phyloP scores from a whole-genome alignment of 1,284 basidiomycete species.

The Apiotrichum mycotoxinovorans region DNA sequence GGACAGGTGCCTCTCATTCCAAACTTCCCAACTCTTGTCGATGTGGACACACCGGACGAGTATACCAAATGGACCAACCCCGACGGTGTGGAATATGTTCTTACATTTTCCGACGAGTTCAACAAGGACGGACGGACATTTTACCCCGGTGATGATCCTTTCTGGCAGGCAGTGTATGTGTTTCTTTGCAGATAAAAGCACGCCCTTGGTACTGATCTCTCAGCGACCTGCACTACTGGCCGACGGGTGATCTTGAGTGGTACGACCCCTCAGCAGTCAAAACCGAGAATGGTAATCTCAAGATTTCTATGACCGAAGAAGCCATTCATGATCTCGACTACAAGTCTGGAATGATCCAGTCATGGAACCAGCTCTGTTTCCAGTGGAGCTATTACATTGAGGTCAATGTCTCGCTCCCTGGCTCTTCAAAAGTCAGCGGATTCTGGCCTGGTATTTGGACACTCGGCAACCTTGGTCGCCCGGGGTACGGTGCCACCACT shows the following conservation, averaged over 20 bases:
- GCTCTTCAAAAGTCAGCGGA: constrained; percentile 52
- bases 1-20: constrained; percentile 62
- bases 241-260: constrained; percentile 62
- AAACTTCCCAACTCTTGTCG: constrained; percentile 65
- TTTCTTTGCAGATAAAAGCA: too few species aligned
- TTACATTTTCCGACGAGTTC: constrained; percentile 56
- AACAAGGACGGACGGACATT: constrained; percentile 68
- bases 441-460: constrained; percentile 83
- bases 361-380: constrained; percentile 82
- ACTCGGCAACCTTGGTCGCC: constrained; percentile 84
- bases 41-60: constrained; percentile 63
- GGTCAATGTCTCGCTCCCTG: constrained; percentile 75
- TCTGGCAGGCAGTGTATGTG: constrained; percentile 47
- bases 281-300: constrained; percentile 71
- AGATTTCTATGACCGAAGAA: constrained; percentile 69
- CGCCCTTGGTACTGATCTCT: neutral
- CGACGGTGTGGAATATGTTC: constrained; percentile 47
- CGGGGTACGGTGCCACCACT: constrained; percentile 74
- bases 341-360: constrained; percentile 55
- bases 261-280: constrained; percentile 77
- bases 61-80: constrained; percentile 35
- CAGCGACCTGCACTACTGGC: constrained; percentile 70
- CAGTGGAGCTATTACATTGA: constrained; percentile 52
- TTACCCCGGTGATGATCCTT: constrained; percentile 58
- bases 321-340: constrained; percentile 70